A percentile compares a stretch with the other conserved stretches of the same genome.
These are phyloP conservation scores for Polyporus tsugae DNA, from an alignment of 1,284 basidiomycete genomes.

Conservation along the genomic window DNA sequence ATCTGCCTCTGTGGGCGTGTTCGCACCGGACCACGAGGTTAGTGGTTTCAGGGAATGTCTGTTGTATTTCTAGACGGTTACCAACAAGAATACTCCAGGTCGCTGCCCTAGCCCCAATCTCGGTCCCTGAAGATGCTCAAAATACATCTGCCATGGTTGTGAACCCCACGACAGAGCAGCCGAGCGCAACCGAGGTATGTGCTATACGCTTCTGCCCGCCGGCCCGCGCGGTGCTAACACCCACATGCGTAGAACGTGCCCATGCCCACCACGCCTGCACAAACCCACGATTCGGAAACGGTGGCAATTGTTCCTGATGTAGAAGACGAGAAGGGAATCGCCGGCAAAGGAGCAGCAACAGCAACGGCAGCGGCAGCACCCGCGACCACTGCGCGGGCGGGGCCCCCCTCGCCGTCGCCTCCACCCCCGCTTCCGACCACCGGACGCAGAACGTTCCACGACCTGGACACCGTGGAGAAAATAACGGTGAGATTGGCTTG, in stretches of 20 bases:
- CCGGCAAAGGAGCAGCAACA: background rate
- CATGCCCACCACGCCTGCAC: background rate
- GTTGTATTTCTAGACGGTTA: background rate
- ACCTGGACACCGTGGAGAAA: constrained; percentile 61
- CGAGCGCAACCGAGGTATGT: constrained; percentile 20
- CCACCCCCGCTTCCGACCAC: background rate
- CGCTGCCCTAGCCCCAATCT: background rate
- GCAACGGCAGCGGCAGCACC: background rate
- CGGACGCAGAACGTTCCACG: constrained; percentile 44
- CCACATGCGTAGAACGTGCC: constrained; percentile 14
- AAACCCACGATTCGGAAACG: constrained; percentile 8
- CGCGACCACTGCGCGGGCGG: constrained; percentile 16
- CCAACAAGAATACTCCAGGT: constrained; percentile 3
- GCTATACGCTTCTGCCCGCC: constrained; percentile 6
- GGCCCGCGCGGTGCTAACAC: background rate
- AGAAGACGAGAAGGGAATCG: background rate
- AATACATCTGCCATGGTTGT: constrained; percentile 1
- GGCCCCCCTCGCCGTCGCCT: constrained; percentile 1
- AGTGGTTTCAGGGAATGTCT: background rate
- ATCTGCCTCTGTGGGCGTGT: background rate
- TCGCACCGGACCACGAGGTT: constrained; percentile 17
- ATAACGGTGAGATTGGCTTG: constrained; percentile 54
- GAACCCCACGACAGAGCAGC: constrained; percentile 12
- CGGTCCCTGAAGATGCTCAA: constrained; percentile 7
- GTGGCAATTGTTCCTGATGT: background rate